phyloP scores from a whole-genome alignment of 1,284 basidiomycete genomes.

The Trichosporon inkin region DNA sequence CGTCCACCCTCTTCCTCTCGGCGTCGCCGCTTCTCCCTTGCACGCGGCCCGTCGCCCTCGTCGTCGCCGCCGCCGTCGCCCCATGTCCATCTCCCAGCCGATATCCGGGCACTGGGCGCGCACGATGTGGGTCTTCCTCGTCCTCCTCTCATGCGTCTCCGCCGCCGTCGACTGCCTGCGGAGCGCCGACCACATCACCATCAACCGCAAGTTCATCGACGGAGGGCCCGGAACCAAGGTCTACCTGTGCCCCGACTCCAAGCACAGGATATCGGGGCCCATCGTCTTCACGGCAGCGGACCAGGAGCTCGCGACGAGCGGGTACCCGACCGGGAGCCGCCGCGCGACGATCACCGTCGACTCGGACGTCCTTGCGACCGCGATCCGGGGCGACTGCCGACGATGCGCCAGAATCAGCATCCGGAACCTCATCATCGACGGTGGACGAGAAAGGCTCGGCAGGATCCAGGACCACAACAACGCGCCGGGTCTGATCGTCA shows the following conservation, averaged over 20 bases:
- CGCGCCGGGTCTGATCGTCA: constrained; percentile 41
- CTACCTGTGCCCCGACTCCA: constrained; percentile 50
- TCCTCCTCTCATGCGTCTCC: constrained; percentile 20
- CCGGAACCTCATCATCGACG: constrained; percentile 47
- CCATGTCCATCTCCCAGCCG: constrained; percentile 1
- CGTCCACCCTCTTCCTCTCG: background rate
- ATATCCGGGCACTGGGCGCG: background rate
- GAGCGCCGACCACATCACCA: constrained; percentile 39
- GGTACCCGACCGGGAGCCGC: constrained; percentile 50
- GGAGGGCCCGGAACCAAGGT: constrained; percentile 51
- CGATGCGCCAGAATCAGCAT: constrained; percentile 48
- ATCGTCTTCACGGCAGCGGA: constrained; percentile 53
- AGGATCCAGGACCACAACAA: constrained; percentile 28
- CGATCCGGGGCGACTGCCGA: constrained; percentile 50
- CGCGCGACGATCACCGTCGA: constrained; percentile 49
- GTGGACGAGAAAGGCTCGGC: constrained; percentile 41
- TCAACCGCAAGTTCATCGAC: constrained; percentile 46
- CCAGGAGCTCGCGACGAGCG: constrained; percentile 53
- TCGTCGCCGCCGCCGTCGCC: background rate
- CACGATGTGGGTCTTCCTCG: constrained; percentile 5
- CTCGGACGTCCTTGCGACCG: constrained; percentile 36
- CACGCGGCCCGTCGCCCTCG: background rate
- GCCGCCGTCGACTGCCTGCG: constrained; percentile 32
- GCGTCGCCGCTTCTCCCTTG: no score
- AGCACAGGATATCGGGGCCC: constrained; percentile 47